Conservation (phyloP, 768 basidiomycete species). For the Serpula lacrymans region DNA sequence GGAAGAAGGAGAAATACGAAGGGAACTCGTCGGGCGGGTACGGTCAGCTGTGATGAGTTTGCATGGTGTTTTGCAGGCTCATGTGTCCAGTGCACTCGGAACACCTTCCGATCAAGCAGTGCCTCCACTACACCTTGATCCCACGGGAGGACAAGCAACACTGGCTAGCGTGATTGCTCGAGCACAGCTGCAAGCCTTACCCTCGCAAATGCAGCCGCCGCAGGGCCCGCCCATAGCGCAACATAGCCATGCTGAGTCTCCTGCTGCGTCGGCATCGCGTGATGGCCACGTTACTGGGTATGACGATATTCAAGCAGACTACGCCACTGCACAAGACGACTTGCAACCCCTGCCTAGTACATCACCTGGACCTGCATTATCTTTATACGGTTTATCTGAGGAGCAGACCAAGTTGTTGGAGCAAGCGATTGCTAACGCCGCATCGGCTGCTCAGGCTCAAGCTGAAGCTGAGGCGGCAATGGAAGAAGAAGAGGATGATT, state of each 20-base stretch:
- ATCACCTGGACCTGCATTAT: constrained; percentile 40
- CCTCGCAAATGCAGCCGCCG: constrained; percentile 12
- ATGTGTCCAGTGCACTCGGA: constrained; percentile 56
- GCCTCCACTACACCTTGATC: constrained; percentile 34
- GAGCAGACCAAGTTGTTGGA: constrained; percentile 70
- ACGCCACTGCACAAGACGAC: constrained; percentile 5
- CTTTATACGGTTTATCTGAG: constrained; percentile 68
- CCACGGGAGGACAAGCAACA: constrained; percentile 59
- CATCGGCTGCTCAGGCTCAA: constrained; percentile 71
- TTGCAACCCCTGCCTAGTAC: constrained; percentile 1
- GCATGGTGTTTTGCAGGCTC: constrained; percentile 52
- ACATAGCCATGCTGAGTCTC: constrained; percentile 3
- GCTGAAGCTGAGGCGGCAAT: constrained; percentile 76
- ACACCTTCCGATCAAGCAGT: constrained; percentile 22
- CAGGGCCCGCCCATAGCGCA: constrained; percentile 12
- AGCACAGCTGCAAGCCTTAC: constrained; percentile 53
- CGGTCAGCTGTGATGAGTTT: constrained; percentile 53
- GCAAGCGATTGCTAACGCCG: constrained; percentile 70
- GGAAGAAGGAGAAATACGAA: constrained; percentile 64
- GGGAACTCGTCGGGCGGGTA: constrained; percentile 42
- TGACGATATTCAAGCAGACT: constrained; percentile 3
- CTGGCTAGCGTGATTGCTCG: constrained; percentile 70
- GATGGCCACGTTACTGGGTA: too few species aligned
- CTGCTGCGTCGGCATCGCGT: too few species aligned
- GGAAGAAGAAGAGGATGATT: constrained; percentile 64